Conservation (phyloP, 441 rosid genomes). For the Geranium incanum region DNA sequence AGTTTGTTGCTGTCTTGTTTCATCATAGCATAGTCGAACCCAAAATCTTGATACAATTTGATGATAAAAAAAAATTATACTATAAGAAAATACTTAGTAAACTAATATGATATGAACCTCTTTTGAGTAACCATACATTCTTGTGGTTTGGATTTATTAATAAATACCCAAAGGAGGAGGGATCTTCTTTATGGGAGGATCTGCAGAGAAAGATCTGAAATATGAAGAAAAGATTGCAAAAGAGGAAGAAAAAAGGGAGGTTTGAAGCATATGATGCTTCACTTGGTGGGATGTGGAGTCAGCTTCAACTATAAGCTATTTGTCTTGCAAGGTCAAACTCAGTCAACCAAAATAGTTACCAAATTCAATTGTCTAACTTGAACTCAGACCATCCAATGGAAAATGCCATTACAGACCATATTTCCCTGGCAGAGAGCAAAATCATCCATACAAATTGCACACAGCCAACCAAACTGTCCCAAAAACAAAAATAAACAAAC, state of each 20-base stretch:
- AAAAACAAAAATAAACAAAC: background rate
- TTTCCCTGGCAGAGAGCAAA: background rate
- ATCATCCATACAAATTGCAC: background rate
- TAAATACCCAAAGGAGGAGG: conserved; percentile 16
- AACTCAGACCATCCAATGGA: conserved; percentile 14
- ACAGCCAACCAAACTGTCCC: background rate
- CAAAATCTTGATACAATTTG: too few species aligned
- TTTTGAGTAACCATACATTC: conserved; percentile 15
- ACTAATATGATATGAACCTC: conserved; percentile 25
- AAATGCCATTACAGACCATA: background rate
- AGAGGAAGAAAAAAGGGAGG: conserved; percentile 12
- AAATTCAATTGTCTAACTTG: conserved; percentile 14
- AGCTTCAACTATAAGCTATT: conserved; percentile 26
- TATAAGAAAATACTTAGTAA: conserved; percentile 12
- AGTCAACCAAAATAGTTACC: conserved; percentile 23
- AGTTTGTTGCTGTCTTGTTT: too few species aligned
- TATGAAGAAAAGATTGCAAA: conserved; percentile 15
- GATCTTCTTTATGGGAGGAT: conserved; percentile 27
- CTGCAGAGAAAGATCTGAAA: conserved; percentile 23
- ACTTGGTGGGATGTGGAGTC: conserved; percentile 42
- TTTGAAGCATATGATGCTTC: conserved; percentile 32
- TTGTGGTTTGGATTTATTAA: background rate
- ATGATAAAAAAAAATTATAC: too few species aligned
- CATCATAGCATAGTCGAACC: too few species aligned
- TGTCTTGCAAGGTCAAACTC: conserved; percentile 22